These are phyloP conservation scores for Aurantiochytrium sp. DNA, from an alignment of 108 stramenopile genomes.

Conservation along the genomic window DNA sequence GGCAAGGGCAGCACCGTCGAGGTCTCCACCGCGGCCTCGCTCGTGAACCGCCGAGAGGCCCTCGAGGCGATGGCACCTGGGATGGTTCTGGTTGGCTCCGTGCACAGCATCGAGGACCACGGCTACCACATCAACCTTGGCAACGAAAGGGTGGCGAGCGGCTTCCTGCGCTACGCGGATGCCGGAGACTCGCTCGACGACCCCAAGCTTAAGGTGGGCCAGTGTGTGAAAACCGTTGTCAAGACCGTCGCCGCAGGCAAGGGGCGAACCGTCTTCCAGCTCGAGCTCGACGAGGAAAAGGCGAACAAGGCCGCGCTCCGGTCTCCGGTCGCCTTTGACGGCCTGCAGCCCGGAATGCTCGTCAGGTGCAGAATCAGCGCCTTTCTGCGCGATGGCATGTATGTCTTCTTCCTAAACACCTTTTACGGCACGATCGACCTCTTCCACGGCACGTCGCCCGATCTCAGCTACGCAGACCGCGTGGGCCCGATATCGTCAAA, in stretches of 20 bases:
- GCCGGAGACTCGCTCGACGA: neutral
- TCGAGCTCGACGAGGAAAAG: neutral
- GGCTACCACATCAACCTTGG: conserved; percentile 1
- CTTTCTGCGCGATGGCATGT: neutral
- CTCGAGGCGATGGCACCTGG: neutral
- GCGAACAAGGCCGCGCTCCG: neutral
- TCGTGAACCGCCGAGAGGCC: neutral
- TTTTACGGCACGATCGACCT: neutral
- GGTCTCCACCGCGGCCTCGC: neutral
- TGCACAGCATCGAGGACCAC: conserved; percentile 16
- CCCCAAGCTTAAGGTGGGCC: neutral
- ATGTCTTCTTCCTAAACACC: neutral
- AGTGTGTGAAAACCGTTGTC: neutral
- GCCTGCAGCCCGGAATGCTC: neutral
- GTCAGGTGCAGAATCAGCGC: neutral
- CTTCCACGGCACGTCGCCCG: neutral
- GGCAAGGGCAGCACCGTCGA: neutral
- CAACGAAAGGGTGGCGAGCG: neutral
- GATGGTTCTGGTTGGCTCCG: neutral
- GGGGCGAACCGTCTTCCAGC: neutral
- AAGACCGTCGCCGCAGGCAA: neutral
- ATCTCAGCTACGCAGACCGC: neutral
- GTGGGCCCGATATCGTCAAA: neutral
- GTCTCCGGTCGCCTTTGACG: neutral
- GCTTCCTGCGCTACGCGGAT: neutral